phyloP scores from a whole-genome alignment of 805 yeast genomes.

The Saturnispora bothae region DNA sequence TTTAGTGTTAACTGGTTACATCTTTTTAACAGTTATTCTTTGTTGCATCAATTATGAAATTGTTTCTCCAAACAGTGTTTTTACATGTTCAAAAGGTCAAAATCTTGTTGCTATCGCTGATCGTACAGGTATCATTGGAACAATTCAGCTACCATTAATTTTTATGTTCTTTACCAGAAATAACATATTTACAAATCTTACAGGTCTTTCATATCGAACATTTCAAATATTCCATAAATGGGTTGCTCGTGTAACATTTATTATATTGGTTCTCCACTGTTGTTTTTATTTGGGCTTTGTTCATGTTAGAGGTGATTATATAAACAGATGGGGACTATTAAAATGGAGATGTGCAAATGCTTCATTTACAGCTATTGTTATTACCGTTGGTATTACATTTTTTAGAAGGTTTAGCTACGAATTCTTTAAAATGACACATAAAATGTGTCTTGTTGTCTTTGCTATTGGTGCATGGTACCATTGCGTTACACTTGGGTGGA shows the following conservation, averaged over 20 bases:
- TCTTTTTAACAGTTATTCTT: constrained; percentile 19
- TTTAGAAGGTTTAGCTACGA: constrained; percentile 34
- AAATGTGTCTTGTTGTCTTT: constrained; percentile 31
- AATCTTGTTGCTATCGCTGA: constrained; percentile 30
- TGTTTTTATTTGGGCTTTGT: constrained; percentile 30
- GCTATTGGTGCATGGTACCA: constrained; percentile 38
- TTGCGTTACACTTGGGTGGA: constrained; percentile 38
- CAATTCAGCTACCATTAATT: constrained; percentile 28
- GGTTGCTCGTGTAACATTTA: constrained; percentile 31
- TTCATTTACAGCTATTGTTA: constrained; percentile 23
- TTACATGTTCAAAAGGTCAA: constrained; percentile 22
- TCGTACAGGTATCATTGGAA: constrained; percentile 37
- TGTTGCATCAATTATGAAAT: constrained; percentile 23
- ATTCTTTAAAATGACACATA: constrained; percentile 35
- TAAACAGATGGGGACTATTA: constrained; percentile 27
- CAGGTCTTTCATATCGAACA: constrained; percentile 28
- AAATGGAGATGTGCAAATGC: constrained; percentile 38
- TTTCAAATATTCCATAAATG: constrained; percentile 30
- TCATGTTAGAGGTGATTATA: constrained; percentile 26
- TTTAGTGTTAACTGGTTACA: constrained; percentile 21
- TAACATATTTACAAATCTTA: constrained; percentile 22
- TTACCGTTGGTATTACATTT: constrained; percentile 24
- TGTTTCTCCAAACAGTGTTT: constrained; percentile 23
- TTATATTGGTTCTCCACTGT: constrained; percentile 31
- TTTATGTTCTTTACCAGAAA: constrained; percentile 29